Base-by-base conservation (phyloP, 108 stramenopile genomes). In the Bacterosira constricta region DNA sequence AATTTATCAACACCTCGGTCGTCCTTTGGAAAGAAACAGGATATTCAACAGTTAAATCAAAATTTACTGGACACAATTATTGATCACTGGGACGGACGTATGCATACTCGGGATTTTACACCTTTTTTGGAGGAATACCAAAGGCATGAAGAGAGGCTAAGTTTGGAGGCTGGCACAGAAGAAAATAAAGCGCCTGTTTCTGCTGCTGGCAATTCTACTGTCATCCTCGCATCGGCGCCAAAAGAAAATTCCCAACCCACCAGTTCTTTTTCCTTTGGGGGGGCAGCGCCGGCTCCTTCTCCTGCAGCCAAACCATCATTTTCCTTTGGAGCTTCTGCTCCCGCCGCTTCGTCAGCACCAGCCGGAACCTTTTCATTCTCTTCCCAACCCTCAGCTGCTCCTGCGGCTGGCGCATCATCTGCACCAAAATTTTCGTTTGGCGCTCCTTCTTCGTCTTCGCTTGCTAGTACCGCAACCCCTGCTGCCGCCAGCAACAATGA, bases 351-450 rank as follows among this genome's bases (percentile, higher is more conserved):
- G 0, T 47, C 46, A 18, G 6, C 6, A 21, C 17, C 46, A 18
- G 66, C 69, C 37, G 69, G 69, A 38, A 23, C 71, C 17, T 74
- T 56, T 44, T 74, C 73, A 15, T 74, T 56, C 30, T 9, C 39
- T 8, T 63, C 52, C 36, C 52, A 67, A 12, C n/a, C 44, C 18
- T 0, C 46, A 32, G 39, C 57, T 21, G 36, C 53, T 29, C 18
- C 69, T 30, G 32, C 63, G 20, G 63, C 47, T 9, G 3, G 49
- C 5, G 21, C 63, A 6, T 1, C 26, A 17, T 15, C 47, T 5
- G 18, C 47, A 3, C 36, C 18, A 36, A 41, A 64, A 0, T 51
- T 71, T 50, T 65, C 77, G n/a, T 79, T 71, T 52, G 76, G 76
- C 21, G 62, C 47, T n/a, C 59, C 69, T 11, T 30, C 77, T 38